A percentile compares a stretch with the other conserved stretches of the same genome.
Conservation (phyloP, 2,329 filamentous ascomycete species). For the Sporothrix euskadiensis region DNA sequence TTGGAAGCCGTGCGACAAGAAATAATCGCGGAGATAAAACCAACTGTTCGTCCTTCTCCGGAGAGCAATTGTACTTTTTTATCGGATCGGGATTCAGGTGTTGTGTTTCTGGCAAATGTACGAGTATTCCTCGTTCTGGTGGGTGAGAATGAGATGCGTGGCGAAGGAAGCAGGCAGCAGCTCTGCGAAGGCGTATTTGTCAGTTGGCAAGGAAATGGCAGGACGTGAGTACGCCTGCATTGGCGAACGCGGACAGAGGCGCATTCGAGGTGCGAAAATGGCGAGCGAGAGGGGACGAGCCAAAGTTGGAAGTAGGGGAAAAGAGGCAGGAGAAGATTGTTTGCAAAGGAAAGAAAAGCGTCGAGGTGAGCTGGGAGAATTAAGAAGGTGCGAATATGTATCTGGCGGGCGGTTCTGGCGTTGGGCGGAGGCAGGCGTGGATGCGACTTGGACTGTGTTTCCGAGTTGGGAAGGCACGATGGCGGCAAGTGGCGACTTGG, state of each 20-base stretch:
- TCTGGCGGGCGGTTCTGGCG: not conserved
- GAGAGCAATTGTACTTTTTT: not conserved
- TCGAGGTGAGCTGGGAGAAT: not conserved
- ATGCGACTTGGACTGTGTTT: conserved; percentile 20
- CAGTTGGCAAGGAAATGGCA: conserved; percentile 8
- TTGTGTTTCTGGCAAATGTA: not conserved
- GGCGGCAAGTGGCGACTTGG: conserved; percentile 26
- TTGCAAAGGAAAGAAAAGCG: not conserved
- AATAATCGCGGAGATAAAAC: not conserved
- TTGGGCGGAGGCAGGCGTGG: conserved; percentile 2
- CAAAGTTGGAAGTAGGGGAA: not conserved
- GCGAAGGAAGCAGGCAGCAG: conserved; percentile 31
- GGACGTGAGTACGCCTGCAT: not conserved
- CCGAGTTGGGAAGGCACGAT: conserved; percentile 32
- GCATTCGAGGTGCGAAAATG: not conserved
- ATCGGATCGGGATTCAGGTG: not conserved
- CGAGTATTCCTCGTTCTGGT: not conserved
- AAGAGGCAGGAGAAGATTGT: not conserved
- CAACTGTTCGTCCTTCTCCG: not conserved
- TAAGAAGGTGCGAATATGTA: not conserved
- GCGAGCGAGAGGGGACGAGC: not conserved
- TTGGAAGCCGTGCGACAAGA: not conserved
- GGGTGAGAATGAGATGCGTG: conserved; percentile 20
- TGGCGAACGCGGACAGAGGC: not conserved
- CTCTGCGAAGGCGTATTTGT: conserved; percentile 21